Evolutionary conservation across 805 yeast species (phyloP).

Genomic region (Candida chilensis): DNA sequence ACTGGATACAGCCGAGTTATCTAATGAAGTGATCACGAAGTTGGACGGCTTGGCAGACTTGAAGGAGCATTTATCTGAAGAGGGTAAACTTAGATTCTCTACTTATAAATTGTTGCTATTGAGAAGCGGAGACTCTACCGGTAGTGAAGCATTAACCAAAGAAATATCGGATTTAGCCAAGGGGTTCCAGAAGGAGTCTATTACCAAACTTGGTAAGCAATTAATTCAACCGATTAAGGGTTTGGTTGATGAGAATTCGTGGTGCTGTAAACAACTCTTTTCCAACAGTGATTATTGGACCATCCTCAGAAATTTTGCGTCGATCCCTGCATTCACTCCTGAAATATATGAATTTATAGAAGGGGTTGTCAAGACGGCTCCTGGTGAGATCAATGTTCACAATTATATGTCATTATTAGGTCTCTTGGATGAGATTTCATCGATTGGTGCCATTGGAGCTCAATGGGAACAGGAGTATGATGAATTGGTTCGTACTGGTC

Average conservation of each 20-base stretch:
- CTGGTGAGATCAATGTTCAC: constrained; percentile 26
- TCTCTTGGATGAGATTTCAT: constrained; percentile 67
- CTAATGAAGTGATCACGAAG: constrained; percentile 8
- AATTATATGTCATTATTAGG: constrained; percentile 66
- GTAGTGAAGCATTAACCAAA: constrained; percentile 8
- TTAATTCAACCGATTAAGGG: constrained; percentile 40
- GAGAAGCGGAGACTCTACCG: constrained; percentile 17
- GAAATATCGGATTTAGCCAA: constrained; percentile 13
- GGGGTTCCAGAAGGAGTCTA: constrained; percentile 28
- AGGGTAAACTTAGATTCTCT: constrained; percentile 41
- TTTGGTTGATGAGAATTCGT: constrained; percentile 31
- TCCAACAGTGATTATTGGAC: constrained; percentile 37
- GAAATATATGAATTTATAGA: constrained; percentile 40
- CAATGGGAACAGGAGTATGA: constrained; percentile 65
- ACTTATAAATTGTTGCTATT: constrained; percentile 42
- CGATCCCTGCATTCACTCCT: constrained; percentile 27
- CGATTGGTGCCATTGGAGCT: constrained; percentile 73
- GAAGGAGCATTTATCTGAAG: too few species aligned
- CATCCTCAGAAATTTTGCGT: constrained; percentile 32
- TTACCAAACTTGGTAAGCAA: constrained; percentile 33
- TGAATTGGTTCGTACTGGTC: constrained; percentile 29
- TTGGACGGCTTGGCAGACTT: constrained; percentile 12
- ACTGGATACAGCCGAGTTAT: constrained; percentile 12
- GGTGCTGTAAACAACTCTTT: constrained; percentile 28
- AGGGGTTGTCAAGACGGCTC: constrained; percentile 17